Evolutionary conservation across 768 basidiomycete genomes (phyloP), one percentile per base, ranked within the genome.

Genomic region (Lentinula lateritia): DNA sequence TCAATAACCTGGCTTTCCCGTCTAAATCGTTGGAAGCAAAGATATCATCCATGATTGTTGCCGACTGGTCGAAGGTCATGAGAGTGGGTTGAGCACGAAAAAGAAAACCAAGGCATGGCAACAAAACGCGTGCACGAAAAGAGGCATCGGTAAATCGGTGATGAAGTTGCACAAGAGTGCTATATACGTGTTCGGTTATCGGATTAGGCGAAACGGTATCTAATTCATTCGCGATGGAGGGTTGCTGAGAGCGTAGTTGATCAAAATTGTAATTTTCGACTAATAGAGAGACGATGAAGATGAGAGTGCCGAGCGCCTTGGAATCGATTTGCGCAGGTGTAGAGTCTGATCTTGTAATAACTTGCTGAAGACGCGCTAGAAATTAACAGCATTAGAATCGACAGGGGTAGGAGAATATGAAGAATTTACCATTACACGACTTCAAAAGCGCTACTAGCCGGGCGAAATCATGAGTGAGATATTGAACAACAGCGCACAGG

Each of bases 241-340:
- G 70, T 65, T 84, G 77, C 43, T 89, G 87, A 12, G 65, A 66
- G 16, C 93, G 83, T 10, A 98, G 74, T 1, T 76, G 74, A 69
- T 98, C 95, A 67, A 98, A 94, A 62, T 93, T 80, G 65, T 92
- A 95, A 69, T 96, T 84, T 72, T 98, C 94, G 43, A 88, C 90
- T 0, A 98, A 84, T 0, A 98, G 75, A 0, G 93, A 83, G 1
- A 90, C 86, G 50, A 98, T 95, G 67, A 89, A 90, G 20, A 94
- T 85, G 23, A 97, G 79, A 20, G 95, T 83, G 34, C 83, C 78
- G 9, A 93, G 63, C 0, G 85, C 74, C 38, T 84, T 79, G 36
- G 76, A 68, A 52, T 90, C 89, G 13, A 77, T 75, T 0, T 77
- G 63, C 20, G 73, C 66, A 70, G 85, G 74, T n/a, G 72, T 67